Base-by-base conservation (phyloP, 1,284 basidiomycete genomes). In the Microbotryum scabiosae region DNA sequence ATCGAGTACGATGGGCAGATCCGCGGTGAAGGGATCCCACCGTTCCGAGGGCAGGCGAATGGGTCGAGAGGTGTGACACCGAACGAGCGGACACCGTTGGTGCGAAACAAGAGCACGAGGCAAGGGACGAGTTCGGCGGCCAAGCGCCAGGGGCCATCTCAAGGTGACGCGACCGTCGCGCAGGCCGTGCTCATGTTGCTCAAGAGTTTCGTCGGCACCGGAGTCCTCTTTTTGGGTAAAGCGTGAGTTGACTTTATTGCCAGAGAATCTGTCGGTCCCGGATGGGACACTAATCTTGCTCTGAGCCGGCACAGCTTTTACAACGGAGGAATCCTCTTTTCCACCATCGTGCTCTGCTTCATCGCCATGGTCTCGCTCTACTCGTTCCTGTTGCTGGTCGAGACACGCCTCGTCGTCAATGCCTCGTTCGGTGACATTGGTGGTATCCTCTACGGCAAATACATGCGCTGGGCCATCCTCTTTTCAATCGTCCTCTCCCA, bases 341-440 rank as follows among this genome's bases (percentile, higher is more conserved):
- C 94, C 6, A 74, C 83, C 25, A 66, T 90, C 52, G 83, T 88
- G 3, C 84, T 98, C 66, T 79, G 86, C 23, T 79, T 83, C 68
- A 90, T 98, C 68, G 92, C 93, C 10, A 74, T 85, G 52, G 85
- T 97, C 57, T 97, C 92, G 4, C 78, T 98, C 3, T 91, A 90
- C 78, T 92, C 92, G 0, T 99, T 98, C 83, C 77, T 99, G 26
- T 82, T 98, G 0, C 82, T 99, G 45, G 85, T 97, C 50, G 81
- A 88, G 75, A 85, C 91, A 47, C 92, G 97, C 71, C 84, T 90
- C 64, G 85, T 86, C 47, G 87, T 97, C 12, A 86, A 87, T 4
- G 94, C 91, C 18, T 90, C 87, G 69, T 98, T 97, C 70, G 94
- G 94, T 75, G 94, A 98, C 73, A 94, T 99, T 67, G 94, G 96